phyloP scores from a whole-genome alignment of 2,329 filamentous ascomycete genomes.

The Herpotrichia juniperi region DNA sequence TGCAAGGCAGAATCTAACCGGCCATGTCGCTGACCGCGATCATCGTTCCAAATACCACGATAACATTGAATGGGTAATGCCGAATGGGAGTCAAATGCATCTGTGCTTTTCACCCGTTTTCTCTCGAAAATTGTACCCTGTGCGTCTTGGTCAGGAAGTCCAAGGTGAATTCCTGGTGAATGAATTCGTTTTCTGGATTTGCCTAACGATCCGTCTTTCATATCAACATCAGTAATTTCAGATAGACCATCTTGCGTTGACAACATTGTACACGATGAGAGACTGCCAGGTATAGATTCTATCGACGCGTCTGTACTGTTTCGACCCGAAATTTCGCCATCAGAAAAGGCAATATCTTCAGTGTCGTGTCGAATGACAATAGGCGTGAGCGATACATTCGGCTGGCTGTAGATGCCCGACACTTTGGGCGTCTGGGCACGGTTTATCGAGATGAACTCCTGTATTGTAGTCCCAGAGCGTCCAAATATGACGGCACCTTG shows the following conservation, averaged over 20 bases:
- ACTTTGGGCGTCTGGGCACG: background rate
- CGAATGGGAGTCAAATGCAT: background rate
- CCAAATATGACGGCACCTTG: slow-evolving; percentile 24
- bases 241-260: background rate
- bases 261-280: background rate
- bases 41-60: background rate
- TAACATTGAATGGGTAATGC: background rate
- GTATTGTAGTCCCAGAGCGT: background rate
- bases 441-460: background rate
- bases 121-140: background rate
- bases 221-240: background rate
- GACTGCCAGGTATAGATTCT: background rate
- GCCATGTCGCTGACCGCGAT: background rate
- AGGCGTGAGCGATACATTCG: slow-evolving; percentile 3
- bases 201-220: background rate
- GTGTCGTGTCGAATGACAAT: background rate
- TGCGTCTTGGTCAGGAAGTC: background rate
- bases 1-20: background rate
- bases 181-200: background rate
- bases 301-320: background rate
- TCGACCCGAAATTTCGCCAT: background rate
- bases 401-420: slow-evolving; percentile 6
- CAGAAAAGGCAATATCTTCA: background rate
- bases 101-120: background rate
- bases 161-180: background rate